Evolutionary conservation across 176 grass and related monocot species (phyloP).

Genomic region (barley (Hordeum vulgare)): MorexV3_pseudomolecules_assembly NC_058523.1:119690183-119690682

Average conservation of each 20-base stretch:
- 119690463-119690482: slow-evolving; percentile 17
- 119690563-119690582: neutral
- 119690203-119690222: slow-evolving; percentile 58
- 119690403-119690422: neutral
- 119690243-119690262: slow-evolving; percentile 30
- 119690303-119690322: neutral
- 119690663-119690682: neutral
- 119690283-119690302: neutral
- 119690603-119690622: neutral
- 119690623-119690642: neutral
- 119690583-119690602: neutral
- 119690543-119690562: slow-evolving; percentile 20
- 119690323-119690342: neutral
- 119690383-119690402: neutral
- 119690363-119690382: neutral
- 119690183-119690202: slow-evolving; percentile 51
- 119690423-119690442: slow-evolving; percentile 29
- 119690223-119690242: slow-evolving; percentile 37
- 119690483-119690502: slow-evolving; percentile 29
- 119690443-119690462: slow-evolving; percentile 23
- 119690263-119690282: slow-evolving; percentile 9
- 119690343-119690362: neutral
- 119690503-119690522: slow-evolving; percentile 27
- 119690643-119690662: neutral
- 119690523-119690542: slow-evolving; percentile 29